A percentile compares a stretch with the other conserved stretches of the same genome.
Evolutionary conservation across 441 rosid genomes (phyloP).

Genomic region (Breynia disticha): DNA sequence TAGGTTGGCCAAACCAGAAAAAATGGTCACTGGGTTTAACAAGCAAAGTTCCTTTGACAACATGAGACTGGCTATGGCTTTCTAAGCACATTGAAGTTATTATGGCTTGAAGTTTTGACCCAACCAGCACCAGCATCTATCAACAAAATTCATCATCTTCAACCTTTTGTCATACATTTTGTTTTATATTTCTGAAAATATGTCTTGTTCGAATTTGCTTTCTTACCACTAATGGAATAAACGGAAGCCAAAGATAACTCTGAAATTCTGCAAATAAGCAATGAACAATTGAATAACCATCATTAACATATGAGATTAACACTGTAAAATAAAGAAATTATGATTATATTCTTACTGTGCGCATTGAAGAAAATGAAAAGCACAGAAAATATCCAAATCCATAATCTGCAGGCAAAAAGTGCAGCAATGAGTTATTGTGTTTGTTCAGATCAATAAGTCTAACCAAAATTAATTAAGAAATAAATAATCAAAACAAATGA

Average conservation of each 20-base stretch:
- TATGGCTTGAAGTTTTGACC: constrained; percentile 61
- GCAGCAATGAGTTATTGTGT: neutral
- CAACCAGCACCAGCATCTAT: constrained; percentile 54
- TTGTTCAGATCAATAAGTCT: too few relatives aligned
- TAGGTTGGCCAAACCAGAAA: constrained; percentile 65
- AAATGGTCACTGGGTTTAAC: constrained; percentile 57
- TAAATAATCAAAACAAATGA: neutral
- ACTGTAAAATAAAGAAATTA: neutral
- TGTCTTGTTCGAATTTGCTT: neutral
- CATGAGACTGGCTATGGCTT: constrained; percentile 39
- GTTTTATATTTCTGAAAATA: neutral
- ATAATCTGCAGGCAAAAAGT: constrained; percentile 28
- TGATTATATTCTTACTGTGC: constrained; percentile 23
- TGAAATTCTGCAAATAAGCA: constrained; percentile 27
- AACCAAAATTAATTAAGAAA: too few relatives aligned
- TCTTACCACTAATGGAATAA: constrained; percentile 47
- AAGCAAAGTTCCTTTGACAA: constrained; percentile 57
- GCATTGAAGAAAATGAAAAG: constrained; percentile 48
- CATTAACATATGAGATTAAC: neutral
- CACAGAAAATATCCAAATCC: constrained; percentile 41
- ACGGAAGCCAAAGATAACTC: constrained; percentile 49
- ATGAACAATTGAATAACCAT: neutral
- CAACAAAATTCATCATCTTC: neutral
- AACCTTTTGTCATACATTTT: neutral
- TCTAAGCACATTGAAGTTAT: constrained; percentile 64